Percentiles rank a stretch among this genome's conserved stretches.
Evolutionary conservation across 306 rosid species (phyloP).

Genomic region (Cyamopsis tetragonoloba): DNA sequence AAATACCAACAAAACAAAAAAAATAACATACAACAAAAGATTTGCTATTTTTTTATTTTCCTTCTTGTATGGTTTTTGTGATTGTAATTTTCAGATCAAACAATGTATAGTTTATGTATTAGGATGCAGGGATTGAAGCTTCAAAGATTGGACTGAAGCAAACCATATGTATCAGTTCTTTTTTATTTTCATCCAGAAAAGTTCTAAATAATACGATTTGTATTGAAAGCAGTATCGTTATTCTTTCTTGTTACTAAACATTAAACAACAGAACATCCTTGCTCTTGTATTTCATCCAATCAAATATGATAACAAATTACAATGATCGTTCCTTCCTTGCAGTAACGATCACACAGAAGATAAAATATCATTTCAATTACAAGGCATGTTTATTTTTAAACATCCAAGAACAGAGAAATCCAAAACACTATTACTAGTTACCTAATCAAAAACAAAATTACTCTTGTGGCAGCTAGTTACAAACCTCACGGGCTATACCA

Average conservation of each 20-base stretch:
- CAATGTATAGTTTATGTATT: neutral
- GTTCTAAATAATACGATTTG: no score
- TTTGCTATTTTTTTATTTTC: neutral
- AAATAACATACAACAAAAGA: neutral
- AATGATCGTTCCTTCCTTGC: neutral
- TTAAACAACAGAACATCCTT: no score
- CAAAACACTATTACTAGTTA: constrained; percentile 8
- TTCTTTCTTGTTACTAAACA: no score
- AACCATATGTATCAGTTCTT: neutral
- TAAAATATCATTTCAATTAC: neutral
- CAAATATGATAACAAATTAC: neutral
- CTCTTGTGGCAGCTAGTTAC: constrained; percentile 51
- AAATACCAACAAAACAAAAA: no score
- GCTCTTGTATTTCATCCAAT: no score
- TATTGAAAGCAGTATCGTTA: no score
- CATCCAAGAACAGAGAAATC: constrained; percentile 4
- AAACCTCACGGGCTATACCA: constrained; percentile 87
- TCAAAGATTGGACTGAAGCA: no score
- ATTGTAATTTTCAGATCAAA: neutral
- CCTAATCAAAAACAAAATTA: neutral
- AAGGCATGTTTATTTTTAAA: constrained; percentile 5
- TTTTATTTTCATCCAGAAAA: no score
- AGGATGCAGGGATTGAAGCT: neutral
- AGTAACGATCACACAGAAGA: neutral
- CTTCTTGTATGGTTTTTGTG: neutral